phyloP scores from a whole-genome alignment of 2,329 filamentous ascomycete genomes.

The Ophiostoma sp. region DNA sequence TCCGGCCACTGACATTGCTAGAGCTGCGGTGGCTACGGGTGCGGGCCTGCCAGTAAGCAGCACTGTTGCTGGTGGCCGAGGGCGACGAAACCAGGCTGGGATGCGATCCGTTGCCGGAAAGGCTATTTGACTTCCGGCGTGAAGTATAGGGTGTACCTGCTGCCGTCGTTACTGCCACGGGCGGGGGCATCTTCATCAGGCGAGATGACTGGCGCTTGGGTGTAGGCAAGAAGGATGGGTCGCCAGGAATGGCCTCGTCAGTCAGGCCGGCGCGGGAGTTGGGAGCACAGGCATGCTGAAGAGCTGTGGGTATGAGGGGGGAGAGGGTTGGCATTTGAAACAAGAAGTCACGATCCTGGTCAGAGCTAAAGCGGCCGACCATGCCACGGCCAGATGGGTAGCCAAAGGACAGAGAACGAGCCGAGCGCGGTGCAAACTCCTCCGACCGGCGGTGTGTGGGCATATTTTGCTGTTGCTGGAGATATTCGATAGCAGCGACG shows the following conservation, averaged over 20 bases:
- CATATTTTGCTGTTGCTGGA: slow-evolving; percentile 16
- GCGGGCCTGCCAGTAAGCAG: slow-evolving; percentile 35
- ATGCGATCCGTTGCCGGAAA: not conserved
- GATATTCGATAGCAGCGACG: slow-evolving; percentile 19
- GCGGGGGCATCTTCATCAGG: slow-evolving; percentile 46
- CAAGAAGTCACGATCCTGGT: slow-evolving; percentile 26
- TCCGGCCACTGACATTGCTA: slow-evolving; percentile 41
- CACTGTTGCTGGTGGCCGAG: slow-evolving; percentile 14
- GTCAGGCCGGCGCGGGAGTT: slow-evolving; percentile 59
- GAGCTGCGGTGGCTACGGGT: slow-evolving; percentile 47
- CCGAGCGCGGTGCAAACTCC: slow-evolving; percentile 28
- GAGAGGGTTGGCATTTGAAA: slow-evolving; percentile 31
- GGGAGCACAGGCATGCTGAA: slow-evolving; percentile 55
- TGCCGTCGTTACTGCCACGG: slow-evolving; percentile 26
- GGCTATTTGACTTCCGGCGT: slow-evolving; percentile 30
- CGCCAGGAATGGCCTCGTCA: slow-evolving; percentile 56
- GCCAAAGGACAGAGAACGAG: slow-evolving; percentile 24
- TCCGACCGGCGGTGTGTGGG: slow-evolving; percentile 31
- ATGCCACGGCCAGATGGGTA: slow-evolving; percentile 11
- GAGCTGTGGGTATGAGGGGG: slow-evolving; percentile 41
- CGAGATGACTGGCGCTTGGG: slow-evolving; percentile 46
- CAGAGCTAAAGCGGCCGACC: slow-evolving; percentile 24
- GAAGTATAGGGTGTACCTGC: slow-evolving; percentile 17
- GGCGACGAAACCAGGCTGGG: slow-evolving; percentile 4
- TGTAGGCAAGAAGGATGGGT: slow-evolving; percentile 52